These are phyloP conservation scores for Zasmidium citrigriseum DNA, from an alignment of 2,329 filamentous ascomycete species.

Conservation along the genomic window DNA sequence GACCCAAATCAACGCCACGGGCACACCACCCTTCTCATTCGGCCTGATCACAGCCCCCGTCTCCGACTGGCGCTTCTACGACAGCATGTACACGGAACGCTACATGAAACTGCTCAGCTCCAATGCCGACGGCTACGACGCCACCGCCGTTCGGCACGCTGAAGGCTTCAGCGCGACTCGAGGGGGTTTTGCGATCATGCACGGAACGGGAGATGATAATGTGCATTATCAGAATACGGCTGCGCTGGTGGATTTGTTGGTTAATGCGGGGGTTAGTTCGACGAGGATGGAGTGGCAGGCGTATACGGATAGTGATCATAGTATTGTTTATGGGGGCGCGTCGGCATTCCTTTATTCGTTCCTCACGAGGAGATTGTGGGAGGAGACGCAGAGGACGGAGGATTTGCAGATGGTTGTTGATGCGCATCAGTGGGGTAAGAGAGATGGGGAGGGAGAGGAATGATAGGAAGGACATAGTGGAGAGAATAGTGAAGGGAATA, in stretches of 20 bases:
- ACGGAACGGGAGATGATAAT: conserved; percentile 70
- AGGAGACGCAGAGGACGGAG: conserved; percentile 58
- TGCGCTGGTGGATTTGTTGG: conserved; percentile 62
- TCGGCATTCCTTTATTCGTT: conserved; percentile 62
- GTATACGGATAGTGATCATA: conserved; percentile 67
- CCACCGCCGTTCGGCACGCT: conserved; percentile 59
- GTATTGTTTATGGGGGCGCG: conserved; percentile 60
- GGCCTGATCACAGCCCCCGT: conserved; percentile 67
- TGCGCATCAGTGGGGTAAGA: conserved; percentile 52
- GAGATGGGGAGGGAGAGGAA: conserved; percentile 12
- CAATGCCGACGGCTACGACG: conserved; percentile 63
- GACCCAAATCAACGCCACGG: conserved; percentile 52
- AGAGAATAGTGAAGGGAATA: background rate
- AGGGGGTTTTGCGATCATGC: conserved; percentile 63
- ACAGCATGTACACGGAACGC: conserved; percentile 70
- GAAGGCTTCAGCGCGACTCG: conserved; percentile 63
- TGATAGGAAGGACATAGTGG: background rate
- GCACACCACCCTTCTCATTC: conserved; percentile 54
- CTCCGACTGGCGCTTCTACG: conserved; percentile 70
- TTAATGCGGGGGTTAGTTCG: conserved; percentile 60
- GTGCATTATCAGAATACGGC: conserved; percentile 70
- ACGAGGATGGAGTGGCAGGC: conserved; percentile 64
- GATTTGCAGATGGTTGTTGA: conserved; percentile 27
- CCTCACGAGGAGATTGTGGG: conserved; percentile 60
- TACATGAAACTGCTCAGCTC: conserved; percentile 66